Conservation (phyloP, 2,329 filamentous ascomycete genomes). For the Fusarium solani-melongenae region DNA sequence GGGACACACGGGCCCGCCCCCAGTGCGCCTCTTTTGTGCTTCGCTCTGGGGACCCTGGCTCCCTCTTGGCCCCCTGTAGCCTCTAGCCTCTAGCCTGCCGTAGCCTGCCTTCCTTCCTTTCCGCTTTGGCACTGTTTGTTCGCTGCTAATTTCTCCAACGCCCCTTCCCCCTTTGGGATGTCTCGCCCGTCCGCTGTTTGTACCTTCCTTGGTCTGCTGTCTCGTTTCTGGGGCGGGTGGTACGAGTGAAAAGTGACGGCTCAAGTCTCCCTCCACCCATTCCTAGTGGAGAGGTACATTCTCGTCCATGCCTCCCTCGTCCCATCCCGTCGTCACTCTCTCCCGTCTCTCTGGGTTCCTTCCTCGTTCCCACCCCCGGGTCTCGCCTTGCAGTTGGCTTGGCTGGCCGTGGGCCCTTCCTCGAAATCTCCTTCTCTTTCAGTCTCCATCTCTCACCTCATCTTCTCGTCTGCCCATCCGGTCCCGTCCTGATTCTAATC, state of each 20-base stretch:
- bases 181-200: constrained; percentile 28
- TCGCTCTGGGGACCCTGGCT: background rate
- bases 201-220: constrained; percentile 18
- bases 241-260: constrained; percentile 24
- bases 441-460: constrained; percentile 37
- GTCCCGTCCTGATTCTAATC: constrained; percentile 26
- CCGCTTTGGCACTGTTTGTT: constrained; percentile 21
- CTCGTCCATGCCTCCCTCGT: constrained; percentile 3
- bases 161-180: constrained; percentile 32
- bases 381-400: constrained; percentile 6
- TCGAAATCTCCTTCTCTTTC: constrained; percentile 39
- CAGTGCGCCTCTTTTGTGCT: constrained; percentile 4
- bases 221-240: constrained; percentile 18
- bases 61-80: background rate
- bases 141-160: constrained; percentile 38
- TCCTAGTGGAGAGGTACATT: background rate
- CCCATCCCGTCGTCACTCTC: constrained; percentile 12
- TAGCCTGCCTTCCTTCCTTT: background rate
- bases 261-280: background rate
- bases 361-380: constrained; percentile 19
- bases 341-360: constrained; percentile 15
- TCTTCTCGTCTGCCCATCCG: constrained; percentile 25
- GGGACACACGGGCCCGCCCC: constrained; percentile 4
- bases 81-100: background rate
- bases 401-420: constrained; percentile 20